Base-by-base conservation (phyloP, 2,329 filamentous ascomycete genomes). In the Penicillium occitanis region DNA sequence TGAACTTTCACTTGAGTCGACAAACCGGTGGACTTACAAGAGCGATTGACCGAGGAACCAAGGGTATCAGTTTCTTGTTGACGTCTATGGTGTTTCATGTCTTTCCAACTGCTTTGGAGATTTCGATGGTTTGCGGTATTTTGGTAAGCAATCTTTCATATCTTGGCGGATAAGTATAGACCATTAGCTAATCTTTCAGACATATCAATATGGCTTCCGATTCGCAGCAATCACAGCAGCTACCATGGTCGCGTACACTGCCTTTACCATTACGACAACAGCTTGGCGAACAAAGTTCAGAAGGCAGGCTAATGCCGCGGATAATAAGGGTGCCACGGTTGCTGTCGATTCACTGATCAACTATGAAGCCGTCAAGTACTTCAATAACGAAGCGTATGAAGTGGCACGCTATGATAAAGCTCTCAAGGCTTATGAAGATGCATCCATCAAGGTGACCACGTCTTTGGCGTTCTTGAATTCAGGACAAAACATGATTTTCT, bases 51-150 rank as follows among this genome's bases (percentile, higher is more conserved):
- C 88, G 96, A 69, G 95, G 95, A 74, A 99, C 95, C 22, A 99
- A 99, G 80, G 96, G 95, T 69, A 99, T 99, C 77, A 97, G 92
- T 83, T 99, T 98, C 78, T 79, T 99, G 70, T 84, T 99, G 69
- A 97, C 93, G 0, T 97, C 93, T 72, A 99, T 99, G 94, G 92
- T 99, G 35, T 98, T 99, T 73, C 95, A 99, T 77, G 90, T 99
- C 66, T 86, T 98, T 17, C 95, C 95, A 0, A 99, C 94, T 0
- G 91, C 93, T 0, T 81, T 99, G 37, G 95, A 99, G 76, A 99
- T 99, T 68, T 88, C 89, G 67, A 90, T 99, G 84, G 95, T 99
- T 0, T 99, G 95, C 76, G 93, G 93, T 67, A 98, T 99, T 68
- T 80, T 99, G 76, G 85, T 87, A 80, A 67, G 78, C 66, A 33